Evolutionary conservation across 805 yeast species (phyloP).

Genomic region (Candida qinlingensis): DNA sequence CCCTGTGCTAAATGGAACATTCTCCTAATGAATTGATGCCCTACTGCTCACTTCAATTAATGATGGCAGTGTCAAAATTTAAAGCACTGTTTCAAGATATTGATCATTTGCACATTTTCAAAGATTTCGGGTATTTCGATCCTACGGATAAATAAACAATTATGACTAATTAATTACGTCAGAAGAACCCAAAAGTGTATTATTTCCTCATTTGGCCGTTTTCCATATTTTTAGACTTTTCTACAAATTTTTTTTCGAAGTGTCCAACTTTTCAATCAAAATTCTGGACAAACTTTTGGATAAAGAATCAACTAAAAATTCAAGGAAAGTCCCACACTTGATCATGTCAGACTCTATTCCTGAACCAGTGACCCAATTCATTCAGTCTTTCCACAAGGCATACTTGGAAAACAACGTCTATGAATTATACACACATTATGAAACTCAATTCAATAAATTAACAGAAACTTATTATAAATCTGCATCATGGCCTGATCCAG

Average conservation of each 20-base stretch:
- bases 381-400: slow-evolving; percentile 37
- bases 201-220: no score
- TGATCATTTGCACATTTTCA: no score
- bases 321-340: no score
- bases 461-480: slow-evolving; percentile 40
- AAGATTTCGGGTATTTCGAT: neutral
- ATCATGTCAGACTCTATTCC: slow-evolving; percentile 28
- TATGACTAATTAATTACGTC: no score
- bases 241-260: neutral
- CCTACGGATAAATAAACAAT: no score
- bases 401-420: slow-evolving; percentile 38
- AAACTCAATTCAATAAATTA: slow-evolving; percentile 38
- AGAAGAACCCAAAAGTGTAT: no score
- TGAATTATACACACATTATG: slow-evolving; percentile 41
- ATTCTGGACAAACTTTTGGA: no score
- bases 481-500: slow-evolving; percentile 43
- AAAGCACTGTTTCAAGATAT: no score
- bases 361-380: slow-evolving; percentile 38
- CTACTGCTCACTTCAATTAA: neutral
- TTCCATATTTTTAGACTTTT: neutral
- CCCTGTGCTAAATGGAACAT: slow-evolving; percentile 72
- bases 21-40: neutral
- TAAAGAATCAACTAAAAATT: no score
- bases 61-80: no score
- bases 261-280: no score